phyloP scores from a whole-genome alignment of 768 basidiomycete genomes.

The Termitomyces sp. region DNA sequence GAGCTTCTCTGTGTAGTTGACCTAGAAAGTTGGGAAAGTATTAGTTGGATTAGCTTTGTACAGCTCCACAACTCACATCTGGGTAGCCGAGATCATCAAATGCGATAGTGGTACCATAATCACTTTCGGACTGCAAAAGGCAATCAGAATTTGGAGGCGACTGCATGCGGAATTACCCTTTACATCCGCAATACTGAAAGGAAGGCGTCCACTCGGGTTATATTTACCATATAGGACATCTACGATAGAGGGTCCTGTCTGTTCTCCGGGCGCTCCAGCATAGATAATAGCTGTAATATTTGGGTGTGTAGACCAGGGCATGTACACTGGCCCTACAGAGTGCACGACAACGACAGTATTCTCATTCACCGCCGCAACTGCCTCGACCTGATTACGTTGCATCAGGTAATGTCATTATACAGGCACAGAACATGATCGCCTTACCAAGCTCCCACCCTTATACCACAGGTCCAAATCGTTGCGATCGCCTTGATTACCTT shows the following conservation, averaged over 20 bases:
- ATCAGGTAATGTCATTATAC: not conserved
- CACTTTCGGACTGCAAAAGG: conserved; percentile 26
- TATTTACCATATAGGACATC: conserved; percentile 74
- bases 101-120: conserved; percentile 39
- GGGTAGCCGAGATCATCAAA: conserved; percentile 28
- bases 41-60: not conserved
- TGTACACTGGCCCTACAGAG: conserved; percentile 69
- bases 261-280: conserved; percentile 59
- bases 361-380: conserved; percentile 60
- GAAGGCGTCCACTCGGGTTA: conserved; percentile 71
- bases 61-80: not conserved
- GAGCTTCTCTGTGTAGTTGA: conserved; percentile 64
- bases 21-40: conserved; percentile 21
- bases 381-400: conserved; percentile 32
- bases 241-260: conserved; percentile 71
- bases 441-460: conserved; percentile 42
- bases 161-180: not conserved
- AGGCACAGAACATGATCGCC: not conserved
- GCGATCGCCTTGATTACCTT: conserved; percentile 56
- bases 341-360: conserved; percentile 82
- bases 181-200: conserved; percentile 70
- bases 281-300: conserved; percentile 65
- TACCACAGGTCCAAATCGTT: conserved; percentile 57
- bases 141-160: not conserved
- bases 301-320: conserved; percentile 70